Base-by-base conservation (phyloP, 129 eudicot genomes). In the Saussurea involucrata region DNA sequence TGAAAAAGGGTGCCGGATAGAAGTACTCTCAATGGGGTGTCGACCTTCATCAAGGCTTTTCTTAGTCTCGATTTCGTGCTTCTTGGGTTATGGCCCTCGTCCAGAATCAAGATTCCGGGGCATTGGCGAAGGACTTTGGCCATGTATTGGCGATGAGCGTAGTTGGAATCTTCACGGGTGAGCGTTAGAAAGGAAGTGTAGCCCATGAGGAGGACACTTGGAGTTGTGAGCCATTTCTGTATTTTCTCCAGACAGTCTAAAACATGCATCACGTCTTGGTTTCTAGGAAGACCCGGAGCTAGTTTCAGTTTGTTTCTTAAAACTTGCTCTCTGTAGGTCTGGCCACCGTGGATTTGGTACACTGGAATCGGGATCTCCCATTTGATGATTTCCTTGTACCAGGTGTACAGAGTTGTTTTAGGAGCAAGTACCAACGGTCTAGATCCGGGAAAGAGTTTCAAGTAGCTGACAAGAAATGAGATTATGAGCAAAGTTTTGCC, bases 1-100 rank as follows among this genome's bases (percentile, higher is more conserved):
- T 95, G 99, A 70, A 95, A 95, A 6, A 95, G 69, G 11, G 99
- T 95, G 25, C 99, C 99, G 0, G 99, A 95, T 4, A 95, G 89
- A 67, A 95, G 81, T 63, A 95, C 89, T 18, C 99, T 76, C 28
- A 95, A 86, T 5, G 85, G 83, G 40, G 99, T 92, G 24, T 90
- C 88, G 0, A 95, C 92, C 80, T 89, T 95, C 99, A 95, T 95
- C 68, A 95, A 76, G 49, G 74, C 97, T 71, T 95, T 95, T 75
- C 99, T 82, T n/a, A 95, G 73, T 63, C 99, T 90, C 0, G 99
- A 95, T 40, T 95, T 95, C 8, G 99, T 92, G 83, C 99, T 95
- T 85, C 97, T 88, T 2, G 99, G 99, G 76, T 95, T 95, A 80
- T 95, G 99, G 20, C 99, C 99, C 84, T 95, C 99, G 58, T 95